Percentiles rank a stretch among this genome's conserved stretches.
Evolutionary conservation across 306 rosid genomes (phyloP).

Genomic region (Cajanus cajan): DNA sequence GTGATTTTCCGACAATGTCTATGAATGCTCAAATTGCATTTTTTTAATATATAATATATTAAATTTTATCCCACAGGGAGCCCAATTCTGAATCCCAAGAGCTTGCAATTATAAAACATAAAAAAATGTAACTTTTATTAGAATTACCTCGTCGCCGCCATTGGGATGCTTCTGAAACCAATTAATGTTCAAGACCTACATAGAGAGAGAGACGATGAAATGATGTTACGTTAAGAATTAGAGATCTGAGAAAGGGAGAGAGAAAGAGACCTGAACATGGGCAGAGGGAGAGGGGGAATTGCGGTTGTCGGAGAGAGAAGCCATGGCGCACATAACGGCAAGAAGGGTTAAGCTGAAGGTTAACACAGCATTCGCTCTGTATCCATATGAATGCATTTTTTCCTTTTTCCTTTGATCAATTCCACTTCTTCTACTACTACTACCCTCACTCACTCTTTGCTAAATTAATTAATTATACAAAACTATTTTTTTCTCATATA

Average conservation of each 20-base stretch:
- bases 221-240: conserved; percentile 1
- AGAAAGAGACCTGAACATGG: conserved; percentile 57
- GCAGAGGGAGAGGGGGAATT: conserved; percentile 63
- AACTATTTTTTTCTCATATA: neutral
- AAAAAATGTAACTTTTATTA: neutral
- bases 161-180: conserved; percentile 79
- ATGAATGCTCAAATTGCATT: no score
- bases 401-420: neutral
- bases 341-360: conserved; percentile 74
- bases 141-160: conserved; percentile 68
- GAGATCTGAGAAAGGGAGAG: conserved; percentile 30
- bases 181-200: conserved; percentile 61
- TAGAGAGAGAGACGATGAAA: neutral
- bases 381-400: conserved; percentile 79
- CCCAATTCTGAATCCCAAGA: neutral
- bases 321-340: conserved; percentile 70
- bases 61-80: no score
- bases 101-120: no score
- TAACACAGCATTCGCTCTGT: conserved; percentile 79
- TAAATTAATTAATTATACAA: neutral
- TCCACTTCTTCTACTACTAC: neutral
- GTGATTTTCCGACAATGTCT: neutral
- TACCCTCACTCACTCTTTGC: neutral
- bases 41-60: no score
- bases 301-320: conserved; percentile 71